phyloP scores from a whole-genome alignment of 2,329 filamentous ascomycete species.

The Cladophialophora psammophila region DNA sequence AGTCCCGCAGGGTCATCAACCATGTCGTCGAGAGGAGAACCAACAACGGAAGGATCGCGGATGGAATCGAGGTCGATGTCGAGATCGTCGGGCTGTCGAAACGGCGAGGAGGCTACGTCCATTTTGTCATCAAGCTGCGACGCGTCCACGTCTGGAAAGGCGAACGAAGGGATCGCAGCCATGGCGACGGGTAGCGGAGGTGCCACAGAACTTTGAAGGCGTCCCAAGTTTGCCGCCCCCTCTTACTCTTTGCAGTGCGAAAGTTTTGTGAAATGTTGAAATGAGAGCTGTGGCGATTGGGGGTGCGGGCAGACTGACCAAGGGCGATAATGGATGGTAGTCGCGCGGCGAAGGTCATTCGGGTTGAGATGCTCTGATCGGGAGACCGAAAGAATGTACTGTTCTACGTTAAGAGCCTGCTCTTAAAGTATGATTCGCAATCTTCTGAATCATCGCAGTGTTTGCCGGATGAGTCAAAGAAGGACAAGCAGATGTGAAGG shows the following conservation, averaged over 20 bases:
- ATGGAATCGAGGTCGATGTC: slow-evolving; percentile 40
- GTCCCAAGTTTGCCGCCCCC: not conserved
- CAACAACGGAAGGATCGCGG: slow-evolving; percentile 35
- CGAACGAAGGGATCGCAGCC: slow-evolving; percentile 31
- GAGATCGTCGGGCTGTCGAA: slow-evolving; percentile 38
- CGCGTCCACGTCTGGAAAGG: slow-evolving; percentile 33
- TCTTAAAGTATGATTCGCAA: not conserved
- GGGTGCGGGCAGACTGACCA: not conserved
- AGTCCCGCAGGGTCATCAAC: slow-evolving; percentile 41
- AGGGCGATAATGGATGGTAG: not conserved
- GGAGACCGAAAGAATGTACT: not conserved
- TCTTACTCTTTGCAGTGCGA: not conserved
- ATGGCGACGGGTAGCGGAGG: slow-evolving; percentile 3
- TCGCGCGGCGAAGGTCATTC: not conserved
- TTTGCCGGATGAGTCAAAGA: not conserved
- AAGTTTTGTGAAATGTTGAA: not conserved
- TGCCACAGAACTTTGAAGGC: not conserved
- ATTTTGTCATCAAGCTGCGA: slow-evolving; percentile 39
- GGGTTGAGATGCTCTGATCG: not conserved
- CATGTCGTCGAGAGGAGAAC: slow-evolving; percentile 38
- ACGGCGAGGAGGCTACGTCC: slow-evolving; percentile 40
- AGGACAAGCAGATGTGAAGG: not conserved
- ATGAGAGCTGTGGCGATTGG: not conserved
- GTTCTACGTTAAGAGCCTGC: not conserved
- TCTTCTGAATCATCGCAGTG: not conserved